phyloP scores from a whole-genome alignment of 192 early-diverging fungal genomes.

The Allomyces arbusculus region DNA sequence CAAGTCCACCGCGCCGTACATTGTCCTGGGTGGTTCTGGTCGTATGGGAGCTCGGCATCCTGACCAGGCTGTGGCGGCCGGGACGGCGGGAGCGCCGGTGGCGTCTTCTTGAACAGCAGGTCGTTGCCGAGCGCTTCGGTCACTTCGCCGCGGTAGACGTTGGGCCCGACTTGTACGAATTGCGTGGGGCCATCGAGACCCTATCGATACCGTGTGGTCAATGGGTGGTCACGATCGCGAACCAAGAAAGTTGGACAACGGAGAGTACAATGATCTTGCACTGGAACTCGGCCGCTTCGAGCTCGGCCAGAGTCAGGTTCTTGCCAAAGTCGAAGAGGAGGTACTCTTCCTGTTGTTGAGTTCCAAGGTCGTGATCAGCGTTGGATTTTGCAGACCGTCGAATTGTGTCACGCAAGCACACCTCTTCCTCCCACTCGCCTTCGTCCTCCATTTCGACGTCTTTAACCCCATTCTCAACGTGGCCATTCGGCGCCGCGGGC shows the following conservation, averaged over 20 bases:
- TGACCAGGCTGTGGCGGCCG: background rate
- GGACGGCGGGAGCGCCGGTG: background rate
- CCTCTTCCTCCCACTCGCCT: background rate
- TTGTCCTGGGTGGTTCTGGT: background rate
- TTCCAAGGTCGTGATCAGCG: background rate
- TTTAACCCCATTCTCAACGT: no score
- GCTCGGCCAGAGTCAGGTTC: background rate
- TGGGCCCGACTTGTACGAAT: background rate
- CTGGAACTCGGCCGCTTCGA: background rate
- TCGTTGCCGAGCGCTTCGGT: background rate
- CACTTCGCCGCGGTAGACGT: background rate
- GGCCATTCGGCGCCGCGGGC: no score
- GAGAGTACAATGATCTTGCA: background rate
- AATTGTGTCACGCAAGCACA: background rate
- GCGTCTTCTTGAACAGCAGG: background rate
- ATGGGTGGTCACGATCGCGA: background rate
- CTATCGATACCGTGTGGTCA: background rate
- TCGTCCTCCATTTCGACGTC: background rate
- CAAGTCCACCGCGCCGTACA: background rate
- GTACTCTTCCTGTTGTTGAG: background rate
- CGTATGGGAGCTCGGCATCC: background rate
- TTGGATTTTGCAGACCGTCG: background rate
- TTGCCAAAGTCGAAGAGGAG: background rate
- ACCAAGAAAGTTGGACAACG: background rate
- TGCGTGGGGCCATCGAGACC: background rate